phyloP scores from a whole-genome alignment of 306 rosid species.

The Neltuma alba region DNA sequence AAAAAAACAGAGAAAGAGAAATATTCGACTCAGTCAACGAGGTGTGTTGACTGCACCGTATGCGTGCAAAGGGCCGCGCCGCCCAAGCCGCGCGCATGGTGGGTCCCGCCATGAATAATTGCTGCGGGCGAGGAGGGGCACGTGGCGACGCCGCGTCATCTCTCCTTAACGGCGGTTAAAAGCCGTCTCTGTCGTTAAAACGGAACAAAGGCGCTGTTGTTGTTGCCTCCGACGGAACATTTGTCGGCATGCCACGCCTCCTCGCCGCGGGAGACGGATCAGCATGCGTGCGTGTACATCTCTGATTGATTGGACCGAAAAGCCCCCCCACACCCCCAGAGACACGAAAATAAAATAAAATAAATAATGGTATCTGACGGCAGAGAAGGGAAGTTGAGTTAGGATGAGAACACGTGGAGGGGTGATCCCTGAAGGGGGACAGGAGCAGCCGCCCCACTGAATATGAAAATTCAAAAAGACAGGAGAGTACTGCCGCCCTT shows the following conservation, averaged over 20 bases:
- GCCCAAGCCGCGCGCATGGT: conserved; percentile 41
- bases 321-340: background rate
- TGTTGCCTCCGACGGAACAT: conserved; percentile 29
- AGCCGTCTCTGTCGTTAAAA: conserved; percentile 6
- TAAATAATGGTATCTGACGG: conserved; percentile 36
- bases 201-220: background rate
- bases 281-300: background rate
- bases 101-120: conserved; percentile 45
- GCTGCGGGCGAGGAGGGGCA: conserved; percentile 3
- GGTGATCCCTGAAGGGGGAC: conserved; percentile 49
- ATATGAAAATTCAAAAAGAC: background rate
- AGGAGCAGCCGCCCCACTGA: conserved; percentile 26
- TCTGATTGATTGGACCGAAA: conserved; percentile 1
- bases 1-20: background rate
- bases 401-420: conserved; percentile 34
- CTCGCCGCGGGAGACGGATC: conserved; percentile 53
- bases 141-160: conserved; percentile 42
- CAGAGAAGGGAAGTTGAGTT: background rate
- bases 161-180: conserved; percentile 28
- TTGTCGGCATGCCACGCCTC: conserved; percentile 55
- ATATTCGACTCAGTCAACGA: conserved; percentile 57
- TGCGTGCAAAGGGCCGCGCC: conserved; percentile 44
- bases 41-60: conserved; percentile 51
- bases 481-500: conserved; percentile 10
- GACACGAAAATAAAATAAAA: too few species aligned